Conservation (phyloP, 2,329 filamentous ascomycete species). For the Hortaea werneckii region DNA sequence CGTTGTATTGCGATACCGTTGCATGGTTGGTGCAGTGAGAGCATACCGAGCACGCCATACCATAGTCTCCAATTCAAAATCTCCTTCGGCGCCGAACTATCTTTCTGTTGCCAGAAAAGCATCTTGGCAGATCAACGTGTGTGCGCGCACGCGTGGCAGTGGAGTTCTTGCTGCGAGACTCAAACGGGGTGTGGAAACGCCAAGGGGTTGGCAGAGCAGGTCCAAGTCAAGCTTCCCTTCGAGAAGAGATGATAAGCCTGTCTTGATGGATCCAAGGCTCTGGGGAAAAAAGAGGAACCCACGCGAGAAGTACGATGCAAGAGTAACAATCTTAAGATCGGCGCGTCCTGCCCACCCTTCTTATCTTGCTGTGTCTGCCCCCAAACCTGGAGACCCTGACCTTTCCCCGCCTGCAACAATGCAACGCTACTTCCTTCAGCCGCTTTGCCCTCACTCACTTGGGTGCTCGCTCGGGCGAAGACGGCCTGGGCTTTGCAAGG, state of each 20-base stretch:
- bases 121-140: slow-evolving; percentile 11
- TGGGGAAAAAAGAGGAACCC: neutral
- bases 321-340: neutral
- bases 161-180: neutral
- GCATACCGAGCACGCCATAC: slow-evolving; percentile 54
- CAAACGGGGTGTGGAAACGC: neutral
- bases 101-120: slow-evolving; percentile 22
- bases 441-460: neutral
- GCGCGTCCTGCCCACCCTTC: neutral
- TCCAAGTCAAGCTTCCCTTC: too few species aligned
- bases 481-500: neutral
- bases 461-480: neutral
- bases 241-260: neutral
- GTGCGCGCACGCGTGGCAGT: neutral
- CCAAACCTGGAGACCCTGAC: too few species aligned
- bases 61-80: slow-evolving; percentile 70
- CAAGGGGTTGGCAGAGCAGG: neutral
- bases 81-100: slow-evolving; percentile 56
- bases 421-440: neutral
- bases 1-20: neutral
- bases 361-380: neutral
- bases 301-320: neutral
- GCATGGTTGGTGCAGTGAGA: too few species aligned
- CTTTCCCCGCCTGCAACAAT: neutral
- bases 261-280: neutral